A percentile compares a stretch with the other conserved stretches of the same genome.
phyloP scores from a whole-genome alignment of 495 filamentous ascomycete species.

The Lasiosphaeria ovina region DNA sequence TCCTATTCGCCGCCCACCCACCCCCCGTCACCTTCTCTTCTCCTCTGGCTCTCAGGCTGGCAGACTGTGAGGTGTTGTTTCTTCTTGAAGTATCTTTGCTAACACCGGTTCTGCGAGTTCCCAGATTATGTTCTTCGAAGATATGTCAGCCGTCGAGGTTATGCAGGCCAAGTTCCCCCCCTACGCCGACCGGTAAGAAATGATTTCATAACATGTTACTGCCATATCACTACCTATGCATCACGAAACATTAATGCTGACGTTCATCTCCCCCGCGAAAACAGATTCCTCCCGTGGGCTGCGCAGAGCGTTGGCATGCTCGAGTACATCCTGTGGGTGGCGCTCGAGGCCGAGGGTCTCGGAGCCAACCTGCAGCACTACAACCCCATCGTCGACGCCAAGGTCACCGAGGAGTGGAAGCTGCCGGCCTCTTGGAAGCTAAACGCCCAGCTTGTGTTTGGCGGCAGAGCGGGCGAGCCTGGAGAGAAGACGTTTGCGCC shows the following conservation, averaged over 20 bases:
- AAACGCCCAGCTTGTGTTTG: conserved; percentile 61
- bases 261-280: neutral
- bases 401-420: conserved; percentile 56
- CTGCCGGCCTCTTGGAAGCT: conserved; percentile 60
- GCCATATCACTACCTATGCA: too few species aligned
- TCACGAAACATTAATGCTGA: neutral
- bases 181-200: conserved; percentile 49
- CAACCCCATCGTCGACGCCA: conserved; percentile 62
- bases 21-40: too few species aligned
- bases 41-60: too few species aligned
- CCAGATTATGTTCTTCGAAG: conserved; percentile 65
- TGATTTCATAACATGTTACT: neutral
- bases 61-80: too few species aligned
- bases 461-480: conserved; percentile 48
- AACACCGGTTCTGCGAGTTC: conserved; percentile 47
- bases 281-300: conserved; percentile 60
- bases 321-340: conserved; percentile 64
- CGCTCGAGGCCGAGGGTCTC: conserved; percentile 66
- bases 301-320: conserved; percentile 64
- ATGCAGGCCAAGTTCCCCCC: conserved; percentile 53
- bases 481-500: conserved; percentile 55
- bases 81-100: neutral
- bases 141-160: conserved; percentile 46
- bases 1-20: neutral
- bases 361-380: conserved; percentile 76